Conservation (phyloP, 441 rosid genomes). For the Biscutella laevigata region DNA sequence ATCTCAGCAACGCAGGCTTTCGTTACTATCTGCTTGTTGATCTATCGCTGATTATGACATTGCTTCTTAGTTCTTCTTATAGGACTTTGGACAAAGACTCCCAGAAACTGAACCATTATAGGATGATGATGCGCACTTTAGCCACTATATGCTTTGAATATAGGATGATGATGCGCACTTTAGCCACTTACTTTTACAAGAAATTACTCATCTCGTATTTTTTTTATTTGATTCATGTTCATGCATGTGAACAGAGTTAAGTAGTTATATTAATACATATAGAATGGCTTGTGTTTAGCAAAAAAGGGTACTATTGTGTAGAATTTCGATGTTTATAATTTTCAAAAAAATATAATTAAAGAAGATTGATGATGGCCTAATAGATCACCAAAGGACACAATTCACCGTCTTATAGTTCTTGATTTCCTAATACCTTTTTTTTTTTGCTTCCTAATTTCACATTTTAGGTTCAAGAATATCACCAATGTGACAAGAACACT, state of each 20-base stretch:
- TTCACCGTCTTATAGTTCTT: background rate
- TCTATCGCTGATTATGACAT: background rate
- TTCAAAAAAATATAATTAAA: background rate
- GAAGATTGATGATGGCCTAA: background rate
- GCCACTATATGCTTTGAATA: too few species aligned
- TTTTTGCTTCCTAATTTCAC: too few species aligned
- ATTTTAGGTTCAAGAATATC: too few species aligned
- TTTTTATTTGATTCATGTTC: constrained; percentile 12
- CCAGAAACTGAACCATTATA: too few species aligned
- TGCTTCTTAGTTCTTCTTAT: background rate
- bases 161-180: too few species aligned
- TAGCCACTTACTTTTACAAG: background rate
- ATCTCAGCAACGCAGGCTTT: background rate
- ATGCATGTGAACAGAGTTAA: constrained; percentile 13
- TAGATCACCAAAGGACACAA: constrained; percentile 8
- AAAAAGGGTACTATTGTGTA: constrained; percentile 6
- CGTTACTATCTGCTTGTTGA: background rate
- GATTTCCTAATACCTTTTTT: too few species aligned
- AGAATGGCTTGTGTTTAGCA: constrained; percentile 10
- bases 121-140: too few species aligned
- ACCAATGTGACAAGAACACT: too few species aligned
- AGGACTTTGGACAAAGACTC: too few species aligned
- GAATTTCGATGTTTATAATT: constrained; percentile 12
- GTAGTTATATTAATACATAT: too few species aligned
- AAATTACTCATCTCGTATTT: background rate